Base-by-base conservation (phyloP, 2,329 filamentous ascomycete genomes). In the Beauveria bassiana region DNA sequence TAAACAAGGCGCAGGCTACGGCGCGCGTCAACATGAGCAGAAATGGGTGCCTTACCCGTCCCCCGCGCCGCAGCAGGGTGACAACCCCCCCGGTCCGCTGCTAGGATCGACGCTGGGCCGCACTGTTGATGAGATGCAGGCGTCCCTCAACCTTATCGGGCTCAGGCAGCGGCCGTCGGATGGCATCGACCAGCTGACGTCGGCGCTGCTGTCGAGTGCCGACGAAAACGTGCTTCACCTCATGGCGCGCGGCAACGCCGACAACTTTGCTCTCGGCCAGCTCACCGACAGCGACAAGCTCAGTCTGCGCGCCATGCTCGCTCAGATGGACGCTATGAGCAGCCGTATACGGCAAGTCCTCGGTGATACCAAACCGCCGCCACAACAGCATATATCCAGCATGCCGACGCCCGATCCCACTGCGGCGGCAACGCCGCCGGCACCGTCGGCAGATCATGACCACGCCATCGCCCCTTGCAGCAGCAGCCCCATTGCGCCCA, bases 91-190 rank as follows among this genome's bases (percentile, higher is more conserved):
- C 57, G 68, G 51, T 47, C 31, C 52, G 28, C 34, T 59, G 43
- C 31, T 66, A 54, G 69, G 77, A 64, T 74, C 78, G 67, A 64
- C 76, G 69, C 65, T 71, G 58, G 72, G 74, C 59, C 77, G 75
- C 55, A 77, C 74, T n/a, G 73, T 89, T 22, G 78, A 81, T 58
- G 84, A 89, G 71, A 81, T 88, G 69, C 86, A 89, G 69, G 81
- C 85, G 49, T 86, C 86, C 5, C 78, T 90, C 63, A 86, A 84
- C 63, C 77, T 91, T 38, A 78, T 81, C 50, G 80, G 82, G 64
- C 75, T 90, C 53, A 78, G 77, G 60, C 78, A 79, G 65, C 76
- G 79, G 64, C 73, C 74, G 59, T 77, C 80, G 26, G 75, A 83
- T 55, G 76, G 78, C 38, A 70, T 86, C 55, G 75, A 79, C 62